Evolutionary conservation across 2,329 filamentous ascomycete species (phyloP).

Genomic region (Diaporthe capsici): DNA sequence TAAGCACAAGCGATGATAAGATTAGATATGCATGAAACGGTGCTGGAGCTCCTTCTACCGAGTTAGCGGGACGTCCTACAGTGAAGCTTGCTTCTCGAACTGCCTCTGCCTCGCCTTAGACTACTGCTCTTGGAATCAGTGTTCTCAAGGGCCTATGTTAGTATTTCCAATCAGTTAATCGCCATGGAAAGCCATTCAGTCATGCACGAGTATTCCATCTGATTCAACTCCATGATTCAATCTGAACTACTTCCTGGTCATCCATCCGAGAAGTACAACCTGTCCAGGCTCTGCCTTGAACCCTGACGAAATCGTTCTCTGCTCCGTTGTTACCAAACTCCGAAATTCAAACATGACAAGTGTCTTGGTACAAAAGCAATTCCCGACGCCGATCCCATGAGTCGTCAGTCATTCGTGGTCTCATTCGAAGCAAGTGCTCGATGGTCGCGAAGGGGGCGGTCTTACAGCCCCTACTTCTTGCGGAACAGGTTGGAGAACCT

Average conservation of each 20-base stretch:
- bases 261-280: neutral
- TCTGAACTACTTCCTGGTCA: too few relatives aligned
- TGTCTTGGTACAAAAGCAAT: neutral
- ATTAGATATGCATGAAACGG: constrained; percentile 30
- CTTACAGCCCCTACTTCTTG: neutral
- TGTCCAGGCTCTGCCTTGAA: neutral
- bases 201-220: neutral
- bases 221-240: neutral
- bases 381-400: neutral
- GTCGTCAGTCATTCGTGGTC: neutral
- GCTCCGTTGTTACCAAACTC: neutral
- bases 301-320: neutral
- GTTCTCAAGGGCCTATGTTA: neutral
- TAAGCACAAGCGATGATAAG: neutral
- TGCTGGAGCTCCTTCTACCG: neutral
- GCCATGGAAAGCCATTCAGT: neutral
- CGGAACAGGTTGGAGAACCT: constrained; percentile 25
- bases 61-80: constrained; percentile 15
- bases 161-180: neutral
- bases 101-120: neutral
- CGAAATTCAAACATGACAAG: neutral
- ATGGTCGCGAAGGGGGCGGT: neutral
- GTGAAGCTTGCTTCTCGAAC: neutral
- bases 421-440: neutral
- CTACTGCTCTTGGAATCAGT: neutral